phyloP scores from a whole-genome alignment of 1,139 yeast genomes.

The Pneumocystis jirovecii region DNA sequence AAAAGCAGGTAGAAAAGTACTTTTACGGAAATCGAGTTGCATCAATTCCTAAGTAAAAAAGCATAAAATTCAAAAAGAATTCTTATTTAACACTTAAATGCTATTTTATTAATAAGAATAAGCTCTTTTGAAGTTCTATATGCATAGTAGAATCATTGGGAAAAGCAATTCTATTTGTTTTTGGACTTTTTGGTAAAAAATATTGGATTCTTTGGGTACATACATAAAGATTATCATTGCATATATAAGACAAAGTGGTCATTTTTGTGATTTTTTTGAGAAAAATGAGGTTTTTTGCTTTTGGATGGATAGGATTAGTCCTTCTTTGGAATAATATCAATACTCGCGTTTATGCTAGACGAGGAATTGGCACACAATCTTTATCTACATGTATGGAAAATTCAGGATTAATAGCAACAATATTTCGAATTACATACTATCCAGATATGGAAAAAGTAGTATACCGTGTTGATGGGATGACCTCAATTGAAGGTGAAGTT shows the following conservation, averaged over 20 bases:
- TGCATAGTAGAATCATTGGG: neutral
- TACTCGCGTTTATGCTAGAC: constrained; percentile 3
- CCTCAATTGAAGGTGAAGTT: constrained; percentile 63
- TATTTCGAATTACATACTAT: constrained; percentile 57
- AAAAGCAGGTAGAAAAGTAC: neutral
- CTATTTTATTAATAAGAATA: neutral
- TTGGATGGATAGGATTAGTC: neutral
- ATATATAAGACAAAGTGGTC: neutral
- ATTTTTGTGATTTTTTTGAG: neutral
- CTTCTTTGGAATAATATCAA: neutral
- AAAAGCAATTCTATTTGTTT: neutral
- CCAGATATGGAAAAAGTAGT: constrained; percentile 49
- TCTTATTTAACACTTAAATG: neutral
- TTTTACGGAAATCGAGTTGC: neutral
- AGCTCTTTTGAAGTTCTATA: neutral
- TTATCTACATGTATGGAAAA: constrained; percentile 83
- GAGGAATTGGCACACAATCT: constrained; percentile 27
- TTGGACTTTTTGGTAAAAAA: neutral
- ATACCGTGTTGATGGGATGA: constrained; percentile 61
- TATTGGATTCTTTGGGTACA: neutral
- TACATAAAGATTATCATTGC: neutral
- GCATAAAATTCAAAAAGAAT: too few species aligned
- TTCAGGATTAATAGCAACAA: constrained; percentile 78
- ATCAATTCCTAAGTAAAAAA: neutral
- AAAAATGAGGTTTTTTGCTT: neutral